Conservation (phyloP, 2,329 filamentous ascomycete species). For the Ambrosiella cleistominuta region DNA sequence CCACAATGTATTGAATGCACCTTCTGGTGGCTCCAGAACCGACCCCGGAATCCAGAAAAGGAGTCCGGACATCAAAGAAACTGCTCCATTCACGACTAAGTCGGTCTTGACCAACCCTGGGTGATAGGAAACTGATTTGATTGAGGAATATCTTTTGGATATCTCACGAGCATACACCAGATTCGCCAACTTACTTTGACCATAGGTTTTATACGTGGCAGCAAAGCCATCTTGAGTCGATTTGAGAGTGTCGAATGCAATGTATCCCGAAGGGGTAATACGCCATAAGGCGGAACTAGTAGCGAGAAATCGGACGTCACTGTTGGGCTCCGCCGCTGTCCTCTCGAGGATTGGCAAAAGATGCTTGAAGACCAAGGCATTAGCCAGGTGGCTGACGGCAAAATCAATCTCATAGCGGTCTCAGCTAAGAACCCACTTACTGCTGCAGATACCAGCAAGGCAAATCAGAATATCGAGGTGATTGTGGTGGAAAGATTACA, state of each 20-base stretch:
- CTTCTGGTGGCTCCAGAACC: not conserved
- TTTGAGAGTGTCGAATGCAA: not conserved
- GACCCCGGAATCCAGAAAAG: not conserved
- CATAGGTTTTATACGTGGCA: not conserved
- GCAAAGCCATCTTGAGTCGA: not conserved
- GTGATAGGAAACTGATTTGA: not conserved
- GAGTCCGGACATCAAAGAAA: not conserved
- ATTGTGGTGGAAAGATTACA: not conserved
- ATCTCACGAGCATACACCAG: not conserved
- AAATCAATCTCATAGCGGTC: not conserved
- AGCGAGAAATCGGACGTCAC: not conserved
- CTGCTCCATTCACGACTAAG: not conserved
- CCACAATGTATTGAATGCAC: not conserved
- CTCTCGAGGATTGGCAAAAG: not conserved
- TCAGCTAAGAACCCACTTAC: not conserved
- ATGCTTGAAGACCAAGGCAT: not conserved
- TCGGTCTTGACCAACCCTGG: not conserved
- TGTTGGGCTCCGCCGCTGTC: not conserved
- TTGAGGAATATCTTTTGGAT: not conserved
- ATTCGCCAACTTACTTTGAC: not conserved
- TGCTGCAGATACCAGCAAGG: not conserved
- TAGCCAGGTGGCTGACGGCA: not conserved
- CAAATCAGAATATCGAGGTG: not conserved
- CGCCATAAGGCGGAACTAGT: not conserved
- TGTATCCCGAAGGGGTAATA: not conserved